Conservation (phyloP, 2,329 filamentous ascomycete genomes). For the Venturia pyrina region DNA sequence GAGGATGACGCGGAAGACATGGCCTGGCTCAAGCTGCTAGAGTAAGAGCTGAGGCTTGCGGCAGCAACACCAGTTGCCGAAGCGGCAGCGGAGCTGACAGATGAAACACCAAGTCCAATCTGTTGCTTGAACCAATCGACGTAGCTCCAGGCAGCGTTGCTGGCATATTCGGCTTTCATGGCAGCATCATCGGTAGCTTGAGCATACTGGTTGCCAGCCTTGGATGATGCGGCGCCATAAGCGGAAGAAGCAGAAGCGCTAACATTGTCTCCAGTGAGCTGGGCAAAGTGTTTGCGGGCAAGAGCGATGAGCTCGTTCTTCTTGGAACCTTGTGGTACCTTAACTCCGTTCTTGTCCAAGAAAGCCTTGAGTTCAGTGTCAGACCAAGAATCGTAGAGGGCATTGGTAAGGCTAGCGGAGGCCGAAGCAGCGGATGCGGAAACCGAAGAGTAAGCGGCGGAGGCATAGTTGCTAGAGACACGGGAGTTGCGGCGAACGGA, state of each 20-base stretch:
- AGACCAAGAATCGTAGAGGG: slow-evolving; percentile 81
- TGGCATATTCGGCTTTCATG: not conserved
- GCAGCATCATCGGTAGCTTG: slow-evolving; percentile 60
- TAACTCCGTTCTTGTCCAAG: slow-evolving; percentile 80
- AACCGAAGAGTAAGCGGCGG: slow-evolving; percentile 37
- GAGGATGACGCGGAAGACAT: slow-evolving; percentile 23
- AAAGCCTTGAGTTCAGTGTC: slow-evolving; percentile 87
- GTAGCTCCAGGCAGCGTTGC: slow-evolving; percentile 1
- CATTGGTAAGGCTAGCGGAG: slow-evolving; percentile 67
- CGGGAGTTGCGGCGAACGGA: slow-evolving; percentile 84
- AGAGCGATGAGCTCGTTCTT: slow-evolving; percentile 82
- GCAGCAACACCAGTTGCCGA: slow-evolving; percentile 17
- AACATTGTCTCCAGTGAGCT: slow-evolving; percentile 57
- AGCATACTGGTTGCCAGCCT: slow-evolving; percentile 64
- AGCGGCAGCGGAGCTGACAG: slow-evolving; percentile 19
- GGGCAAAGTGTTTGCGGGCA: slow-evolving; percentile 74
- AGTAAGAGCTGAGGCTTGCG: slow-evolving; percentile 16
- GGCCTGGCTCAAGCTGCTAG: slow-evolving; percentile 22
- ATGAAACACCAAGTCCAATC: slow-evolving; percentile 33
- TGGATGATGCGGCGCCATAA: slow-evolving; percentile 36
- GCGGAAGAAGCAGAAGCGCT: slow-evolving; percentile 28
- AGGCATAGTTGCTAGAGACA: slow-evolving; percentile 56
- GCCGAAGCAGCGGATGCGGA: slow-evolving; percentile 47
- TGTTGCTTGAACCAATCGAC: slow-evolving; percentile 17
- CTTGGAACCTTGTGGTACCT: slow-evolving; percentile 85